Conservation (phyloP, 306 rosid species). For the Citrullus amarus region DNA sequence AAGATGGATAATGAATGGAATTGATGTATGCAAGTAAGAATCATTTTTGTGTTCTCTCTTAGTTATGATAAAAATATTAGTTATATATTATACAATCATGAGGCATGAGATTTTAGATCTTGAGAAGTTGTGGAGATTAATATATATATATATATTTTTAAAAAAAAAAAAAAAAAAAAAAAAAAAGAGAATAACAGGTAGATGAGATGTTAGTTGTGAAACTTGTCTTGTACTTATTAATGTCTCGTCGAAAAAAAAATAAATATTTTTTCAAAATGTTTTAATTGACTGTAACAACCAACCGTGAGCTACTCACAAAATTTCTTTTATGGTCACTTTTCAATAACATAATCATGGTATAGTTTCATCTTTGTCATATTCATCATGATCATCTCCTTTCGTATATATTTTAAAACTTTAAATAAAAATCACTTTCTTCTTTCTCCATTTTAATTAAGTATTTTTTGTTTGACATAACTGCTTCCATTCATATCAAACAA, state of each 20-base stretch:
- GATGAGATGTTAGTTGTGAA: no score
- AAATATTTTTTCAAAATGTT: not conserved
- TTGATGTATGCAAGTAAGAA: not conserved
- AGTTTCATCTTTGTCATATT: not conserved
- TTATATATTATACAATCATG: no score
- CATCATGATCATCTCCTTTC: not conserved
- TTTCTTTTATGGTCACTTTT: not conserved
- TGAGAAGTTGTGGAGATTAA: no score
- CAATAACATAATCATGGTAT: not conserved
- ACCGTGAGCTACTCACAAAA: not conserved
- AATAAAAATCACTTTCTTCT: not conserved
- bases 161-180: no score
- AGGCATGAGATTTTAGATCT: no score
- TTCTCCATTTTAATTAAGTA: not conserved
- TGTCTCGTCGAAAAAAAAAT: not conserved
- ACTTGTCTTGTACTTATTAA: not conserved
- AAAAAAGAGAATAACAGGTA: no score
- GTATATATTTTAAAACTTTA: not conserved
- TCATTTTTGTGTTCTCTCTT: no score
- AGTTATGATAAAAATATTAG: no score
- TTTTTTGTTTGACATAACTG: no score
- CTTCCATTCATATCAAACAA: not conserved
- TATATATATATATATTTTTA: no score
- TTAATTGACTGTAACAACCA: not conserved
- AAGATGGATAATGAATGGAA: not conserved